Conservation (phyloP, 2,329 filamentous ascomycete genomes). For the Aureobasidium lini region DNA sequence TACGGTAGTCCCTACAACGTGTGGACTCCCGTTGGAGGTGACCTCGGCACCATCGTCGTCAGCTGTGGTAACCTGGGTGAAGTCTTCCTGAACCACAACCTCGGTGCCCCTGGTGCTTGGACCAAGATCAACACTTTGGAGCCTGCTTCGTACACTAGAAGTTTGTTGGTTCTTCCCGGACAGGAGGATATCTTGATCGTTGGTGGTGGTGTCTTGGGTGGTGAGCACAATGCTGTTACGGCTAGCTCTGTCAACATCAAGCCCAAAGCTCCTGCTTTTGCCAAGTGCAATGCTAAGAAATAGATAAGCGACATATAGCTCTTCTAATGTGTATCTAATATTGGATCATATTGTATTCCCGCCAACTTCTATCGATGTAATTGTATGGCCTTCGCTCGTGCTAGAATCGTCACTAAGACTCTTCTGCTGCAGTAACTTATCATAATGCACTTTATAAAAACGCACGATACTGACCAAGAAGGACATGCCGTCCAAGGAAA, state of each 20-base stretch:
- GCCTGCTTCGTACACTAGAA: conserved; percentile 39
- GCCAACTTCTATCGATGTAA: no score
- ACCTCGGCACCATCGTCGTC: conserved; percentile 44
- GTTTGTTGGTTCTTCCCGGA: conserved; percentile 38
- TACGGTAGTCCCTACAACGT: conserved; percentile 45
- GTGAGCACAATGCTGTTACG: conserved; percentile 22
- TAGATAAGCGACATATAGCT: neutral
- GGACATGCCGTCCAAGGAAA: no score
- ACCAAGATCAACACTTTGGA: conserved; percentile 36
- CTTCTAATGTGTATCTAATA: no score
- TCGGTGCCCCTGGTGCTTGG: conserved; percentile 40
- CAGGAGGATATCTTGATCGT: conserved; percentile 33
- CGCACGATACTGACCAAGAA: no score
- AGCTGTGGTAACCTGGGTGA: conserved; percentile 33
- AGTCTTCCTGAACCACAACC: conserved; percentile 41
- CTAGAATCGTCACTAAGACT: no score
- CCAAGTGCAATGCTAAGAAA: neutral
- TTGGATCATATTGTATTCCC: no score
- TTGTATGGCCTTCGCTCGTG: no score
- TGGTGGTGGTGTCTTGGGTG: conserved; percentile 31
- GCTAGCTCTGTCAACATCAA: conserved; percentile 13
- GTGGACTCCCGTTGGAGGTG: conserved; percentile 42
- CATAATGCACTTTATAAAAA: no score
- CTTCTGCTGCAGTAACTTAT: no score
- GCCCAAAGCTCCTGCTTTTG: conserved; percentile 3